phyloP scores from a whole-genome alignment of 164 flowering plant species.

The Magnolia changhungtana region DNA sequence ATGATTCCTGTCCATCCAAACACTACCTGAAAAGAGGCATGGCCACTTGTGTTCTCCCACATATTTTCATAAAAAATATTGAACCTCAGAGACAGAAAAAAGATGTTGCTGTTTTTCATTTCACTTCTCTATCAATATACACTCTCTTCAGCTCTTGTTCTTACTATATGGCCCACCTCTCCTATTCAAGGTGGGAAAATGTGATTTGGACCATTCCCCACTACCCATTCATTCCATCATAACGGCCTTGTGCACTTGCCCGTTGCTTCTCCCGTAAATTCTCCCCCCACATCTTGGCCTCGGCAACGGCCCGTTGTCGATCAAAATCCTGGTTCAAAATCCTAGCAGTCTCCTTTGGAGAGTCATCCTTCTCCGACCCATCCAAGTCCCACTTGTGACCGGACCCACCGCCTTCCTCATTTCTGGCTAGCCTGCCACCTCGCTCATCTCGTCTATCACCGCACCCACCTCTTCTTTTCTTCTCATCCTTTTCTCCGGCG shows the following conservation, averaged over 20 bases:
- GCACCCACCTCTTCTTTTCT: conserved; percentile 21
- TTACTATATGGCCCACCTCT: conserved; percentile 5
- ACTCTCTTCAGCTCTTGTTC: background rate
- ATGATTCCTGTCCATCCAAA: no score
- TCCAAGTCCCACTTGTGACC: conserved; percentile 63
- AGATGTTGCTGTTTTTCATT: background rate
- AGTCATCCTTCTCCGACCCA: conserved; percentile 71
- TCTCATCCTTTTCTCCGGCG: conserved; percentile 14
- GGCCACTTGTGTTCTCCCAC: background rate
- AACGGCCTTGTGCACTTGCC: conserved; percentile 57
- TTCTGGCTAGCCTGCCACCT: conserved; percentile 29
- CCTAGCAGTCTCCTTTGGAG: conserved; percentile 68
- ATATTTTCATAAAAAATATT: background rate
- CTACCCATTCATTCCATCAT: conserved; percentile 39
- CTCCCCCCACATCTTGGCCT: conserved; percentile 98
- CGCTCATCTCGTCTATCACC: conserved; percentile 19
- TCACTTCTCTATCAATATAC: background rate
- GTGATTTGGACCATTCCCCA: background rate
- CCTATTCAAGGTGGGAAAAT: background rate
- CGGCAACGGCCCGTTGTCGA: conserved; percentile 87
- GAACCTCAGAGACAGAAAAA: background rate
- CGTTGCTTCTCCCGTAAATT: conserved; percentile 77
- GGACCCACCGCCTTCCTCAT: conserved; percentile 57
- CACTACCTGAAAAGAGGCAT: no score
- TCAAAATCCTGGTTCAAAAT: conserved; percentile 44